A percentile compares a stretch with the other conserved stretches of the same genome.
Conservation (phyloP, 2,329 filamentous ascomycete genomes). For the Fusarium pseudonygamai region DNA sequence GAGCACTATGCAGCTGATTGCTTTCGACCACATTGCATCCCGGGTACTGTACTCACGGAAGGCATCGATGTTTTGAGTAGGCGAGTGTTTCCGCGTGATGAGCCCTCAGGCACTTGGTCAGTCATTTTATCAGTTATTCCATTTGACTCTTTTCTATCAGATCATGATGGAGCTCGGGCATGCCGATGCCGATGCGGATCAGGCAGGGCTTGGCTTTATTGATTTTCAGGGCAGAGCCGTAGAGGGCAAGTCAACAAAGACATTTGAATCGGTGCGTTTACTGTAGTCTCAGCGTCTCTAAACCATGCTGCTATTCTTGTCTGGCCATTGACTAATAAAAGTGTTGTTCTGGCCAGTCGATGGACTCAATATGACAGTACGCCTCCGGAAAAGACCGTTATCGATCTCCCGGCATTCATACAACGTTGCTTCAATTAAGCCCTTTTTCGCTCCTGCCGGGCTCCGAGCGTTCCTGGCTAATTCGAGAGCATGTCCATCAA, state of each 20-base stretch:
- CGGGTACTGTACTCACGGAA: neutral
- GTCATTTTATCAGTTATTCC: slow-evolving; percentile 2
- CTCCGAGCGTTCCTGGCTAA: slow-evolving; percentile 17
- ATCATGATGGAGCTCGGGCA: slow-evolving; percentile 23
- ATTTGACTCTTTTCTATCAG: slow-evolving; percentile 5
- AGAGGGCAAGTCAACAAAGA: neutral
- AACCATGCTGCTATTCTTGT: neutral
- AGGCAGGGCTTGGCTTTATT: slow-evolving; percentile 25
- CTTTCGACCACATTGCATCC: slow-evolving; percentile 9
- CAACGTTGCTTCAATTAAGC: slow-evolving; percentile 12
- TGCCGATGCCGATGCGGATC: slow-evolving; percentile 22
- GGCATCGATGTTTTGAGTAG: neutral
- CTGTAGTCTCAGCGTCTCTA: neutral
- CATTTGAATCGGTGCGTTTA: neutral
- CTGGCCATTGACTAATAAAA: neutral
- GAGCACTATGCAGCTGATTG: slow-evolving; percentile 26
- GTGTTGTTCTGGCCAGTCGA: neutral
- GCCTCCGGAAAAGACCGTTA: slow-evolving; percentile 28
- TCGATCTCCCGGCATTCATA: slow-evolving; percentile 17
- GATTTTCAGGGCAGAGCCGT: slow-evolving; percentile 15
- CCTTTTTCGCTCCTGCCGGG: neutral
- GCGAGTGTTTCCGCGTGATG: neutral
- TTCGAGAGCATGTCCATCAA: neutral
- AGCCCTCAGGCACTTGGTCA: slow-evolving; percentile 5
- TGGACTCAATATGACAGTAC: neutral